Evolutionary conservation across 2,329 filamentous ascomycete genomes (phyloP), one percentile per base, ranked within the genome.

Genomic region (Fusarium napiforme): DNA sequence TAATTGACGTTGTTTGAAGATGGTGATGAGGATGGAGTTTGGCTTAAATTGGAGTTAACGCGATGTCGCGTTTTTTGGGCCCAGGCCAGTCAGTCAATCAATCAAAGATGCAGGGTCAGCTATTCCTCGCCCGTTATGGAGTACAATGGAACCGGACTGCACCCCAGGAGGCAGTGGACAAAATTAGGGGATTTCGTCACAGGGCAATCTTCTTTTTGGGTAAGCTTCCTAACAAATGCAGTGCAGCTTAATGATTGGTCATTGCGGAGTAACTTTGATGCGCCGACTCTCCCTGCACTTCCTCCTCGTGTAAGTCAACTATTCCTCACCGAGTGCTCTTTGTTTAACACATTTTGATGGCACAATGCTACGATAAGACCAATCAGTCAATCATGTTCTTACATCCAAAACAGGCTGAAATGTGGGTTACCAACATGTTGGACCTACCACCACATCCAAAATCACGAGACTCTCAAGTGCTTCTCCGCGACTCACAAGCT

Each of bases 11-110:
- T 60, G 53, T 59, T 43, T 30, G 59, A 65, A 46, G 30, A 60
- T 64, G 69, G 40, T 62, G 63, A 47, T 58, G 58, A 62, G 64
- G 57, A 69, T 68, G 49, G 32, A 62, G 60, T 47, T 64, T 58
- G 58, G 50, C 60, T 70, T 65, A 69, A 69, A 64, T 71, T 64
- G 58, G 50, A 74, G 64, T 58, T 68, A 60, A 74, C 71, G 71
- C 71, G 71, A 69, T 53, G 72, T 74, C 72, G 72, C 72, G 72
- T 74, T 74, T 74, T 72, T 74, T 49, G 71, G 71, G 56, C 52
- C 59, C 53, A 52, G 28, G 19, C 19, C 30, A n/a, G 50, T 52
- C 58, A 32, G 36, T 72, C 69, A 73, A 57, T 70, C 66, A 71
- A 73, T 70, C 66, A 71, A 73, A 69, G 65, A 64, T 28, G 60